These are phyloP conservation scores for Crotalaria pallida DNA, from an alignment of 306 rosid genomes.

Conservation along the genomic window DNA sequence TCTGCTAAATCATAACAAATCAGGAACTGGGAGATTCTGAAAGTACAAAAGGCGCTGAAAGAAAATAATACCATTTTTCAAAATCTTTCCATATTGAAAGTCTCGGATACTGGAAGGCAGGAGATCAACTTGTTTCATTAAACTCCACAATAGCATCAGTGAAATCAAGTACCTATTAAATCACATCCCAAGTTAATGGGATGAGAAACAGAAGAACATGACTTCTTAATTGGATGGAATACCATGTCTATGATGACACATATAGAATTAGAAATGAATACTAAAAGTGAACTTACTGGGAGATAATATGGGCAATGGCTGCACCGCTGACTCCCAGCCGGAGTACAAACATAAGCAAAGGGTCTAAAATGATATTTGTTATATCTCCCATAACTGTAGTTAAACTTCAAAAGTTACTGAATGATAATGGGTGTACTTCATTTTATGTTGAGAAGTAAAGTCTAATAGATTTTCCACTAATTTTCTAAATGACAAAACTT, in stretches of 20 bases:
- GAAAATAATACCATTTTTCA: conserved; percentile 54
- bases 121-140: conserved; percentile 59
- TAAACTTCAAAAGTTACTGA: conserved; percentile 12
- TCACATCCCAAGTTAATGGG: background rate
- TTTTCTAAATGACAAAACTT: background rate
- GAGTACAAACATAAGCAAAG: conserved; percentile 52
- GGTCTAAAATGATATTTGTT: conserved; percentile 66
- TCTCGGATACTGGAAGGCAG: conserved; percentile 59
- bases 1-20: background rate
- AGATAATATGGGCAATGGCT: conserved; percentile 79
- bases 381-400: conserved; percentile 50
- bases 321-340: conserved; percentile 71
- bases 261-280: background rate
- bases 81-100: conserved; percentile 50
- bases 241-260: background rate
- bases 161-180: conserved; percentile 57
- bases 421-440: background rate
- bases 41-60: background rate
- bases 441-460: background rate
- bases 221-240: background rate
- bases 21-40: background rate
- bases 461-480: background rate
- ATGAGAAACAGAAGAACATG: background rate
- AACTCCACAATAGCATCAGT: conserved; percentile 55
- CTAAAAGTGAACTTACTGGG: conserved; percentile 53